phyloP scores from a whole-genome alignment of 768 basidiomycete genomes.

The Nidula microcarpa region DNA sequence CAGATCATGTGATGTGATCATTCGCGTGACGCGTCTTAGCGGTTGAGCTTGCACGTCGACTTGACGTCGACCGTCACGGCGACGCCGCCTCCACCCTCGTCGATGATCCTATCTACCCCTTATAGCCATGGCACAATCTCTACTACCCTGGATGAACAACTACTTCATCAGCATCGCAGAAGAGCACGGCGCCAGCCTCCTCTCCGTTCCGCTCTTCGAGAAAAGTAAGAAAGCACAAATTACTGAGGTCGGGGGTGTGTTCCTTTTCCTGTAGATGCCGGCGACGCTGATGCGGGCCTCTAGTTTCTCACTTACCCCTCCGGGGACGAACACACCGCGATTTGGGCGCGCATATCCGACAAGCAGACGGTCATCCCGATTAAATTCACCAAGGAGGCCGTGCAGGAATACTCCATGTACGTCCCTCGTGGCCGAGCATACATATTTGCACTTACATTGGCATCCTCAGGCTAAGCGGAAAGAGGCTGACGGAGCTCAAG shows the following conservation, averaged over 20 bases:
- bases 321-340: constrained; percentile 28
- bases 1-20: constrained; percentile 2
- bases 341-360: constrained; percentile 70
- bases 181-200: constrained; percentile 43
- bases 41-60: not conserved
- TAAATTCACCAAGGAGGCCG: constrained; percentile 51
- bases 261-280: constrained; percentile 1
- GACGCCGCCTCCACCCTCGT: not conserved
- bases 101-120: not conserved
- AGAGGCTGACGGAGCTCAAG: constrained; percentile 38
- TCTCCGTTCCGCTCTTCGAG: constrained; percentile 21
- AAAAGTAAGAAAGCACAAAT: constrained; percentile 57
- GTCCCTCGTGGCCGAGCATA: not conserved
- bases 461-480: constrained; percentile 19
- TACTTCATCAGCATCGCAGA: constrained; percentile 51
- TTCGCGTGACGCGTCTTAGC: constrained; percentile 2
- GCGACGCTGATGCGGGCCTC: not conserved
- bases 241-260: constrained; percentile 37
- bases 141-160: constrained; percentile 53
- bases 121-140: constrained; percentile 27
- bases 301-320: constrained; percentile 56
- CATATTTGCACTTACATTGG: constrained; percentile 3
- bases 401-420: constrained; percentile 37
- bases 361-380: constrained; percentile 46
- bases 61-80: not conserved